Evolutionary conservation across 192 early-diverging fungal species (phyloP), one percentile per base, ranked within the genome.

Genomic region (Rhizoclosmatium sp.): DNA sequence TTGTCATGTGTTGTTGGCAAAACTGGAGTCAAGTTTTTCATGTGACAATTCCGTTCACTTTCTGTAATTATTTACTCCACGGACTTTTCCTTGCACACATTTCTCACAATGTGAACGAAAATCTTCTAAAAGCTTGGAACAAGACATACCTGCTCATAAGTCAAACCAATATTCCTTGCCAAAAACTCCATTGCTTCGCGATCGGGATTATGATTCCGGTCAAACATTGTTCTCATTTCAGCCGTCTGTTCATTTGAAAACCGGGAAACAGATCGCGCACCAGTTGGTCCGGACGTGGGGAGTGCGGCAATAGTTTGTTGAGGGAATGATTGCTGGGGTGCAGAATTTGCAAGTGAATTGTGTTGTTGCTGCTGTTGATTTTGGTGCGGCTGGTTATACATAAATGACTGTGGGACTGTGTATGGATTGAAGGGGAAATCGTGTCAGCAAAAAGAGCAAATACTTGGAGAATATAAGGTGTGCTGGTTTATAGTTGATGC

Each of bases 141-240:
- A n/a, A 31, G 16, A 4, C 21, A 9, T 64, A 75, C 72, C 42
- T 75, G 72, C 7, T 65, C 62, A 67, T 47, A 66, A 4, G 58
- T 23, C 46, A 76, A 66, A 39, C 75, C 75, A 67, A 76, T 76
- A 31, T 16, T 31, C 19, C 9, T 3, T 9, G 59, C 75, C 2
- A 76, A 47, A 39, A 76, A 21, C 54, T 65, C 65, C 46, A 67
- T 65, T 2, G 75, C 75, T 19, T 75, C 72, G 40, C 45, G 21
- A 12, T 75, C 72, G 4, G 72, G 72, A 7, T 3, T 40, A 41
- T 16, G 56, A 46, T 75, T 75, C 59, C 59, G 56, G 5, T 40
- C 16, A 47, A 61, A 61, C 59, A 61, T 75, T 4, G 45, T 75
- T 61, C 61, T 59, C 59, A 75, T 16, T 10, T 31, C 4, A 47